Evolutionary conservation across 163 green algal species (phyloP), one percentile per base, ranked within the genome.

Genomic region (Scenedesmus sp.): DNA sequence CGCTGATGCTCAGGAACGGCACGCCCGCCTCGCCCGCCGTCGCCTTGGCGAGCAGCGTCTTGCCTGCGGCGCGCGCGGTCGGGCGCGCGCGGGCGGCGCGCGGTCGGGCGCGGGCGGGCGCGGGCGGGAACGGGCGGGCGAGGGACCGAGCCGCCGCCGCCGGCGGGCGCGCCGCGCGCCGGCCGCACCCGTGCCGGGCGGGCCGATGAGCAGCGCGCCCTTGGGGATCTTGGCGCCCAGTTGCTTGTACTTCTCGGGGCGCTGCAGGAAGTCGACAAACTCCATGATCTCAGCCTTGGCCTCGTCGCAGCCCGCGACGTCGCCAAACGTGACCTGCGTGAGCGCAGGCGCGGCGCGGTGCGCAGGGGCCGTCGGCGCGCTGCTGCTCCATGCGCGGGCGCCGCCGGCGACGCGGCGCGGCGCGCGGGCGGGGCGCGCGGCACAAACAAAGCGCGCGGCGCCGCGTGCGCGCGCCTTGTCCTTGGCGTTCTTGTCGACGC

Each of bases 241-340:
- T 53, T 95, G 87, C 83, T 91, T 89, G 83, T 97, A 96, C 84
- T 95, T 96, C 65, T 88, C 81, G 0, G 93, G 93, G 36, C 90
- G 87, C 81, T 97, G 96, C 50, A 99, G 77, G 71, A 99, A 99
- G 77, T 97, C 93, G 20, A 99, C 95, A 91, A 99, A 98, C 92
- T 99, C 96, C 91, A 98, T 97, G 79, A 99, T 94, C 87, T 99
- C 96, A 24, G 83, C 64, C 89, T 97, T 97, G 28, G 93, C 92
- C 80, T 97, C 91, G 60, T 97, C 89, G 77, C 95, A 97, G 33
- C 94, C 94, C 33, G 94, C 94, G 51, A 98, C 94, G 75, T 98
- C 94, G 80, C 86, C 78, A 79, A 96, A 95, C 24, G 84, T 89
- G 15, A 96, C 87, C 80, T 97, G 66, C 39, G 63, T n/a, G n/a